A percentile compares a stretch with the other conserved stretches of the same genome.
These are phyloP conservation scores for Ophiostoma ips DNA, from an alignment of 2,329 filamentous ascomycete species.

Conservation along the genomic window DNA sequence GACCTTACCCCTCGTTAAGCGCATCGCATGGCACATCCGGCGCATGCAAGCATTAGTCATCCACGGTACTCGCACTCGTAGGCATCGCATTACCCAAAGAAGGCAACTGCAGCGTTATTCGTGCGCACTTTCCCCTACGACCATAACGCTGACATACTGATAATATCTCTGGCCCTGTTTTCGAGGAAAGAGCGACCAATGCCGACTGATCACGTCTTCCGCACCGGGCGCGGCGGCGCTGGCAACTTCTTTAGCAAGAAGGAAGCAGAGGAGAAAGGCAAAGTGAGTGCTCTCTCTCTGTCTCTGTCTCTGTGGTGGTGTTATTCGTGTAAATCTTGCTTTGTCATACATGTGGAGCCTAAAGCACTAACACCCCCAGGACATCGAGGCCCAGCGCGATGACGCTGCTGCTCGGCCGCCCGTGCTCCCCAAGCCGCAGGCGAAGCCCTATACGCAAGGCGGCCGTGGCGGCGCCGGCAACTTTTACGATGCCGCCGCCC, in stretches of 20 bases:
- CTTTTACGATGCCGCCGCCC: slow-evolving; percentile 29
- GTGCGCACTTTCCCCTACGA: no score
- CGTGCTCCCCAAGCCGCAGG: slow-evolving; percentile 15
- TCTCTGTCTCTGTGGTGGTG: no score
- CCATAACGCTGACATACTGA: no score
- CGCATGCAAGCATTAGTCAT: no score
- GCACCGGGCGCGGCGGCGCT: slow-evolving; percentile 47
- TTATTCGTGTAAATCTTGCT: no score
- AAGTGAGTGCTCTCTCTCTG: neutral
- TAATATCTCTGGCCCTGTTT: no score
- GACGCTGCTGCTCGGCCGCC: neutral
- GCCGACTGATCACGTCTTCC: slow-evolving; percentile 19
- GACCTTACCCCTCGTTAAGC: no score
- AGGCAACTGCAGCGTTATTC: no score
- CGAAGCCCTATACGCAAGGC: slow-evolving; percentile 23
- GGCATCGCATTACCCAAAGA: no score
- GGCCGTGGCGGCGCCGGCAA: slow-evolving; percentile 53
- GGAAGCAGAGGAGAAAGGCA: slow-evolving; percentile 31
- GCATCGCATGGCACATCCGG: no score
- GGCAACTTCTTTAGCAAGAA: slow-evolving; percentile 46
- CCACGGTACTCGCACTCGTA: no score
- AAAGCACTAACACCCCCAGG: slow-evolving; percentile 15
- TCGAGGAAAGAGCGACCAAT: neutral
- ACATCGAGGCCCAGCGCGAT: slow-evolving; percentile 26
- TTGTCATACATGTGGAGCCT: neutral